Conservation (phyloP, 306 rosid genomes). For the Purshia tridentata region DNA sequence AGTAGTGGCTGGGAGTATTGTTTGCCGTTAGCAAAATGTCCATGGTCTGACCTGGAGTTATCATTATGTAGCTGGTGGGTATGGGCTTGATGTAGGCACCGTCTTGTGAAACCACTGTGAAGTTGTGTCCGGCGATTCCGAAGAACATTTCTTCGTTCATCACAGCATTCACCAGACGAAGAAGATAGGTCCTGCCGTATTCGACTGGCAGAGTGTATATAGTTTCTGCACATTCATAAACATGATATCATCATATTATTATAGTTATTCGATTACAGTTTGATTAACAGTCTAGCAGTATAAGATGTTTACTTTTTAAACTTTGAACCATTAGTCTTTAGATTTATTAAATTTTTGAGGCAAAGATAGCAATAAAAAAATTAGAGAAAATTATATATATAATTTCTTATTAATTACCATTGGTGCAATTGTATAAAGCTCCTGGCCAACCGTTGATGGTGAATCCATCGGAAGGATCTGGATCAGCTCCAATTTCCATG, state of each 20-base stretch:
- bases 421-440: constrained; percentile 14
- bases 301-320: too few relatives aligned
- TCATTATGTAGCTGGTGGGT: constrained; percentile 5
- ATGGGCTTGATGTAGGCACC: constrained; percentile 21
- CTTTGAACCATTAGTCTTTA: too few relatives aligned
- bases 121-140: constrained; percentile 16
- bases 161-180: background rate
- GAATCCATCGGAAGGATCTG: background rate
- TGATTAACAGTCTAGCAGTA: too few relatives aligned
- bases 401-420: background rate
- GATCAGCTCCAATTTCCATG: background rate
- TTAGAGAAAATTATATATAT: too few relatives aligned
- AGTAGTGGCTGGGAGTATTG: constrained; percentile 15
- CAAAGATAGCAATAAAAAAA: too few relatives aligned
- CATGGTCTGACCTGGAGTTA: constrained; percentile 24
- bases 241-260: too few relatives aligned
- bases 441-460: constrained; percentile 26
- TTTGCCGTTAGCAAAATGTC: constrained; percentile 18
- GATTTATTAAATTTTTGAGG: too few relatives aligned
- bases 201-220: background rate
- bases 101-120: constrained; percentile 19
- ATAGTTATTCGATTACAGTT: too few relatives aligned
- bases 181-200: constrained; percentile 24
- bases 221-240: constrained; percentile 10
- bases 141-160: constrained; percentile 29